Evolutionary conservation across 2,329 filamentous ascomycete genomes (phyloP), one percentile per base, ranked within the genome.

Genomic region (Fusarium foetens): DNA sequence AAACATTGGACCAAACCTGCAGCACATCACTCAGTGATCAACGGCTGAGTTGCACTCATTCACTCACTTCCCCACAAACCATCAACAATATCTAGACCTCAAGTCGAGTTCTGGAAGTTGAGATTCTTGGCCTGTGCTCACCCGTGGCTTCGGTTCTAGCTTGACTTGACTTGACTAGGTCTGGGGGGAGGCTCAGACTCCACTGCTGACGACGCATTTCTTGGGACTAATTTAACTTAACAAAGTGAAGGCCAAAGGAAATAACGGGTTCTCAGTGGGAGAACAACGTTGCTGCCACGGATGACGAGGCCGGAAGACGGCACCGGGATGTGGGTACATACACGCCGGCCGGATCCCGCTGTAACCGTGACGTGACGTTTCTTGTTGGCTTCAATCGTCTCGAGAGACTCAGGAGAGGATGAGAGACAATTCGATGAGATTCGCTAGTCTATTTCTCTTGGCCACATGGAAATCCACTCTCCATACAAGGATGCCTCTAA

Each of bases 181-280:
- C 36, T n/a, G 39, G 52, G 39, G 42, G 43, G 38, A 41, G 38
- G 53, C 39, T 57, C n/a, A 49, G 46, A 51, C 61, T 73, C 70
- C 70, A 73, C 70, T 58, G 70, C 70, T 73, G 70, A 72, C 70
- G 70, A 72, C 70, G 66, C 63, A 65, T 67, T 59, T 52, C 58
- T 63, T 61, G 65, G 65, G 61, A 35, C 41, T 45, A 72, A 72
- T 72, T 66, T 72, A 70, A 43, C 29, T 49, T 31, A 10, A 52
- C 17, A 38, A 62, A 21, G n/a, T 46, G 16, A 35, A 62, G 53
- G 42, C 23, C 42, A 43, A 45, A 19, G 25, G 66, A 48, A 41
- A 45, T 23, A 21, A 29, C 41, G 45, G 42, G 43, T 21, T 31
- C 43, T 25, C 45, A 36, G 21, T 43, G 23, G 33, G 29, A 25